A percentile compares a stretch with the other conserved stretches of the same genome.
Evolutionary conservation across 2,329 filamentous ascomycete genomes (phyloP).

Genomic region (Penicillium fuscoglaucum): DNA sequence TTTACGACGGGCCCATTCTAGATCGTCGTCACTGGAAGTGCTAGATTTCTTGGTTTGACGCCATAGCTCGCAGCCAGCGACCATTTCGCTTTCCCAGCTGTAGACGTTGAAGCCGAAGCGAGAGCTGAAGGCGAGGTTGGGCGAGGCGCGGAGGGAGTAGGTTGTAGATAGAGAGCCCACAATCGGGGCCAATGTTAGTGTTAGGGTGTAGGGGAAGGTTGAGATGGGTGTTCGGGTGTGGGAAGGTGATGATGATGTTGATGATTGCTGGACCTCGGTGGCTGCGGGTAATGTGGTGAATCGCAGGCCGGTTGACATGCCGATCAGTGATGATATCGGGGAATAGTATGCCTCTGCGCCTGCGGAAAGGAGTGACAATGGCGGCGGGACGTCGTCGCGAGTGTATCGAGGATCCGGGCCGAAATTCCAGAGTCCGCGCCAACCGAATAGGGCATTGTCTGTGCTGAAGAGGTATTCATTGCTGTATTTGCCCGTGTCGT

Average conservation of each 20-base stretch:
- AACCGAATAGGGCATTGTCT: constrained; percentile 82
- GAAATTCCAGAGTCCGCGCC: constrained; percentile 92
- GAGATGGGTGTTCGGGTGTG: constrained; percentile 47
- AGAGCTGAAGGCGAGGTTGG: constrained; percentile 79
- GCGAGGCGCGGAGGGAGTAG: constrained; percentile 86
- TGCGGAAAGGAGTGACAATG: constrained; percentile 80
- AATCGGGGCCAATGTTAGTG: constrained; percentile 86
- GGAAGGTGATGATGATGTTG: constrained; percentile 19
- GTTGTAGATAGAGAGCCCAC: constrained; percentile 91
- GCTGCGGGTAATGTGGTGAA: constrained; percentile 79
- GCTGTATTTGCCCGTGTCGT: constrained; percentile 83
- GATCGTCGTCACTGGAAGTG: constrained; percentile 45
- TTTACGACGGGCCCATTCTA: constrained; percentile 44
- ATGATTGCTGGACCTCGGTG: constrained; percentile 24
- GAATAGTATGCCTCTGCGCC: constrained; percentile 96
- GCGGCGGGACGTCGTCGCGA: constrained; percentile 50
- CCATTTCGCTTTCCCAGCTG: constrained; percentile 93
- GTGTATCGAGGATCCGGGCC: constrained; percentile 60
- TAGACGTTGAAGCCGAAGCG: constrained; percentile 97
- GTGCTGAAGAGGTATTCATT: constrained; percentile 90
- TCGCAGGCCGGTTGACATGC: constrained; percentile 81
- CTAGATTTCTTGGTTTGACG: constrained; percentile 51
- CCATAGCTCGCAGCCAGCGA: constrained; percentile 92
- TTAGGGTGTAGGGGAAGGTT: constrained; percentile 90
- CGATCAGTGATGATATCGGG: constrained; percentile 87